Evolutionary conservation across 768 basidiomycete genomes (phyloP), one percentile per base, ranked within the genome.

Genomic region (Coprinopsis marcescibilis): DNA sequence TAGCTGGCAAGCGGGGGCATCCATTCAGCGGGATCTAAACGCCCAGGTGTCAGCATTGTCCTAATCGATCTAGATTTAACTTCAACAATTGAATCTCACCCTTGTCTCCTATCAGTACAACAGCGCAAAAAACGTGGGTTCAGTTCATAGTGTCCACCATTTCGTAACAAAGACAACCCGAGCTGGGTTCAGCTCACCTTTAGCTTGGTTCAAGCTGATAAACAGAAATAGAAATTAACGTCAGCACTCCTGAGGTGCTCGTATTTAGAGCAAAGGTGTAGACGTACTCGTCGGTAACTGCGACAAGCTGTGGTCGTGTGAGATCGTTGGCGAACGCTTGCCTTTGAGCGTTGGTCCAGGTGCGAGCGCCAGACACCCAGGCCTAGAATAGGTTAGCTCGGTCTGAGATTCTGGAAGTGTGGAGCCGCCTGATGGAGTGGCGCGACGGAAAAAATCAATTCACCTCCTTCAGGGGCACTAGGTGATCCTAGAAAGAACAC

Each of bases 321-420:
- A 80, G 57, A 45, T 80, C 78, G 52, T 79, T 80, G 8, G 78
- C 77, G 45, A 71, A 75, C 0, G 71, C 63, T 51, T 78, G 69
- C 24, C 78, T 69, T 49, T 72, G 70, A 1, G 70, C 72, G 29
- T 52, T 55, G 12, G 76, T 75, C 78, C 78, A 80, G 33, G 54
- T 48, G 7, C 72, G 63, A 12, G 78, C 78, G 17, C 78, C 78
- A 6, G 76, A 77, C 0, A 78, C 52, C 78, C 78, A 79, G 0
- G 78, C 78, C 69, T 38, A 20, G 44, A 44, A 24, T 6, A 23
- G 17, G 25, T 8, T 26, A 43, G 20, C 10, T 19, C 8, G 1
- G 14, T 3, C 21, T 11, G 33, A 17, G n/a, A 38, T 21, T 26
- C 21, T 11, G 25, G 30, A 3, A 40, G 20, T 7, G 14, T 13